Base-by-base conservation (phyloP, 805 yeast genomes). In the Schwanniomyces yamadae region DNA sequence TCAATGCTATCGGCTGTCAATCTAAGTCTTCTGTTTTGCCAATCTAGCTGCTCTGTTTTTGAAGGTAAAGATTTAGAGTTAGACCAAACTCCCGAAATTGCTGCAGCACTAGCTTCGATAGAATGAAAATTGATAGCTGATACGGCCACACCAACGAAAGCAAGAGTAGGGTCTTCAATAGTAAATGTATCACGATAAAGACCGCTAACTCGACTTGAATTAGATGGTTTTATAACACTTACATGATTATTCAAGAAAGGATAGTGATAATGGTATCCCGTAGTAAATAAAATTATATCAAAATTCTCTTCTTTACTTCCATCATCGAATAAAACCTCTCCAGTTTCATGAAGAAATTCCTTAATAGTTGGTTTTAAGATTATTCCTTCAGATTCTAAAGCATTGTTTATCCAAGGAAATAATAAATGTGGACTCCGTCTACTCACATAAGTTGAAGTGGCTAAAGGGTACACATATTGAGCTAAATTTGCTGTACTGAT, bases 61-160 rank as follows among this genome's bases (percentile, higher is more conserved):
- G 64, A 28, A 1, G 81, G 80, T 17, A 75, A 49, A 8, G 42
- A 10, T 17, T 50, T 55, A 19, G 57, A 57, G 5, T 54, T 54
- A 2, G 77, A 60, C 77, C 79, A 77, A 4, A 74, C 71, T n/a
- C 81, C 81, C 11, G 78, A 76, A 33, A 77, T 57, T 0, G 80
- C 78, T n/a, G 77, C 72, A 1, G 78, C 75, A 31, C 64, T 56
- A 2, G 71, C 59, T 46, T 77, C 82, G 44, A 75, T 71, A 11
- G 72, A 62, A 33, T 72, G 71, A 58, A 74, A 75, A 42, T 69
- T 64, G 17, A 73, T 48, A 2, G 71, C 67, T 1, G 76, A 64
- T 2, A 69, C 47, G 11, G 73, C 55, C 6, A 61, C 57, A 0
- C 77, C 75, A 15, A 60, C 59, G 4, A 61, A 47, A 1, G 70